These are phyloP conservation scores for Leccinum longicurvipes DNA, from an alignment of 768 basidiomycete genomes.

Conservation along the genomic window DNA sequence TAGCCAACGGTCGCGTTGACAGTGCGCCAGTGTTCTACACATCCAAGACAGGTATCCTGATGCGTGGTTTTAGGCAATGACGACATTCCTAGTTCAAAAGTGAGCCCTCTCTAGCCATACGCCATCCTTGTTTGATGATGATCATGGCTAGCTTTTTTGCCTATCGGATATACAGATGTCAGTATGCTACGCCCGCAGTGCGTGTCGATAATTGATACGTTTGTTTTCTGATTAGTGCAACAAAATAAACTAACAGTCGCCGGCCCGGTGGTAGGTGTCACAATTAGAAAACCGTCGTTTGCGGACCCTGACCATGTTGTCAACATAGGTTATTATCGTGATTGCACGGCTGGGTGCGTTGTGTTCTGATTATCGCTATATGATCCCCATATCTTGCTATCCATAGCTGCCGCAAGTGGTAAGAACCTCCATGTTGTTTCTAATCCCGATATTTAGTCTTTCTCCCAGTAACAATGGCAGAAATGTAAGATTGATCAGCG, in stretches of 20 bases:
- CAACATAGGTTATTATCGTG: constrained; percentile 14
- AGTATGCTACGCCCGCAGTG: not conserved
- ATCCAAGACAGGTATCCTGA: not conserved
- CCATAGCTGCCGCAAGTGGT: constrained; percentile 25
- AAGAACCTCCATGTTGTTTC: not conserved
- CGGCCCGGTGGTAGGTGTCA: constrained; percentile 14
- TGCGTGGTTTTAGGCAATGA: constrained; percentile 13
- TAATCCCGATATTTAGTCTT: not conserved
- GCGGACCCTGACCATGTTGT: not conserved
- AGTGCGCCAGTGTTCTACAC: constrained; percentile 4
- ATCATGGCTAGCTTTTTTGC: constrained; percentile 20
- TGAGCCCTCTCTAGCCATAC: not conserved
- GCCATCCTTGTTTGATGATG: not conserved
- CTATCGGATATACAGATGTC: constrained; percentile 25
- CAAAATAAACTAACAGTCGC: constrained; percentile 9
- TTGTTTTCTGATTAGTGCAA: constrained; percentile 10
- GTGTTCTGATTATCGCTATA: not conserved
- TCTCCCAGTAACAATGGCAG: constrained; percentile 18
- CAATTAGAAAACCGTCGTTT: not conserved
- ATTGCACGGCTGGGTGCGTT: constrained; percentile 19
- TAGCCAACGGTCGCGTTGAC: constrained; percentile 23
- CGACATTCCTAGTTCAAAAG: constrained; percentile 26
- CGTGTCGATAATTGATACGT: not conserved
- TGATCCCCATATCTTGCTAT: not conserved
- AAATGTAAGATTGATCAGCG: constrained; percentile 15